A percentile compares a stretch with the other conserved stretches of the same genome.
Evolutionary conservation across 768 basidiomycete species (phyloP).

Genomic region (Cubamyces sp.): DNA sequence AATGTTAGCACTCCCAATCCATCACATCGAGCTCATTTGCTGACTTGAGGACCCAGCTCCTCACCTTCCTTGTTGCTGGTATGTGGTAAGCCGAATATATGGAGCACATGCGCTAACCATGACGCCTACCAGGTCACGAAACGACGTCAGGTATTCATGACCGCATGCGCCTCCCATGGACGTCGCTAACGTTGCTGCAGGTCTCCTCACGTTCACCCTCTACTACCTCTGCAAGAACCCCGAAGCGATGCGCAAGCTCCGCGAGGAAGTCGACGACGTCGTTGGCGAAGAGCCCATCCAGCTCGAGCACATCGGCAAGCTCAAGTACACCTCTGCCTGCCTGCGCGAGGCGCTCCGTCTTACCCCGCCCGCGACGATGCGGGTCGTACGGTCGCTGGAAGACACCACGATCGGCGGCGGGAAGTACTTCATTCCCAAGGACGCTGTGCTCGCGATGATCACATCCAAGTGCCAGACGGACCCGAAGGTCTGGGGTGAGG

Average conservation of each 20-base stretch:
- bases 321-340: slow-evolving; percentile 48
- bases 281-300: slow-evolving; percentile 44
- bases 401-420: slow-evolving; percentile 45
- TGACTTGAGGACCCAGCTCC: slow-evolving; percentile 35
- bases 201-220: slow-evolving; percentile 45
- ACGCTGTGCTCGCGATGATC: slow-evolving; percentile 34
- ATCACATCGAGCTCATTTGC: not conserved
- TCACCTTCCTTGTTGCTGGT: slow-evolving; percentile 57
- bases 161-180: not conserved
- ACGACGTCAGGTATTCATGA: slow-evolving; percentile 38
- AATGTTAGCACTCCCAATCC: slow-evolving; percentile 38
- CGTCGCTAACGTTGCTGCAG: slow-evolving; percentile 8
- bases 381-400: slow-evolving; percentile 39
- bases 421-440: slow-evolving; percentile 45
- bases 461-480: slow-evolving; percentile 42
- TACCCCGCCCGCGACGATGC: slow-evolving; percentile 42
- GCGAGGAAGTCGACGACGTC: slow-evolving; percentile 51
- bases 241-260: slow-evolving; percentile 47
- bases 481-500: slow-evolving; percentile 51
- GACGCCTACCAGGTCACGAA: slow-evolving; percentile 38
- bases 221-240: slow-evolving; percentile 52
- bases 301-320: slow-evolving; percentile 45
- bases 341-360: slow-evolving; percentile 44
- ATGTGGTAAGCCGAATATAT: not conserved
- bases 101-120: not conserved